A percentile compares a stretch with the other conserved stretches of the same genome.
Conservation (phyloP, 768 basidiomycete species). For the Saitozyma podzolica region DNA sequence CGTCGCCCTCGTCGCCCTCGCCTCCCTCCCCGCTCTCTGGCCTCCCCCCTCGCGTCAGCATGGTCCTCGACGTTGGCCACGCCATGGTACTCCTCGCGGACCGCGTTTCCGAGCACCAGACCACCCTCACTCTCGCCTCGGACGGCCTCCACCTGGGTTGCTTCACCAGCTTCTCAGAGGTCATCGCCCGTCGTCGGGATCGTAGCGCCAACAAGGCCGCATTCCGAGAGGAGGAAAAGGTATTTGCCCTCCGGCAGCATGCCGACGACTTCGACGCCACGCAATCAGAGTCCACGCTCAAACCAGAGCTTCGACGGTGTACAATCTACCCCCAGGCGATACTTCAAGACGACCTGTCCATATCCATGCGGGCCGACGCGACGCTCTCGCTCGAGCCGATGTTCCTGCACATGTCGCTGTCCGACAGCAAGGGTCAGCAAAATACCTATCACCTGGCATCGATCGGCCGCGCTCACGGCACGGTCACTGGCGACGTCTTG, state of each 20-base stretch:
- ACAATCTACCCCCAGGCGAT: conserved; percentile 6
- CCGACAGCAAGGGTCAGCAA: conserved; percentile 5
- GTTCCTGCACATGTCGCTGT: conserved; percentile 26
- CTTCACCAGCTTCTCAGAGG: conserved; percentile 31
- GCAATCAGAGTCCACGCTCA: conserved; percentile 28
- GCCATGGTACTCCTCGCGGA: conserved; percentile 31
- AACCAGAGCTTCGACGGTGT: conserved; percentile 22
- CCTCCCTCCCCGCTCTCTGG: background rate
- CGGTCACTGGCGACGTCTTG: conserved; percentile 25
- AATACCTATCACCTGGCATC: conserved; percentile 26
- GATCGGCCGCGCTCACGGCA: conserved; percentile 30
- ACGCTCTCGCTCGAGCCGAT: conserved; percentile 31
- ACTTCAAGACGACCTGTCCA: conserved; percentile 31
- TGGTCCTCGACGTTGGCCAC: conserved; percentile 37
- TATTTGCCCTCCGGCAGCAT: conserved; percentile 18
- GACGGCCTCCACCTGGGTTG: conserved; percentile 38
- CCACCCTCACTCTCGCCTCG: conserved; percentile 28
- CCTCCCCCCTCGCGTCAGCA: conserved; percentile 39
- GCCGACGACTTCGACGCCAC: conserved; percentile 19
- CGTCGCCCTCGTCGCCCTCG: background rate
- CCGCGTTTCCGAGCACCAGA: conserved; percentile 23
- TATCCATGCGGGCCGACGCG: conserved; percentile 25
- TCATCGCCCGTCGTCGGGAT: conserved; percentile 31
- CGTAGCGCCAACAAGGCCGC: conserved; percentile 15
- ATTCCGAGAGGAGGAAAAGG: conserved; percentile 34